phyloP scores from a whole-genome alignment of 306 rosid genomes.

The Lablab purpureus region DNA sequence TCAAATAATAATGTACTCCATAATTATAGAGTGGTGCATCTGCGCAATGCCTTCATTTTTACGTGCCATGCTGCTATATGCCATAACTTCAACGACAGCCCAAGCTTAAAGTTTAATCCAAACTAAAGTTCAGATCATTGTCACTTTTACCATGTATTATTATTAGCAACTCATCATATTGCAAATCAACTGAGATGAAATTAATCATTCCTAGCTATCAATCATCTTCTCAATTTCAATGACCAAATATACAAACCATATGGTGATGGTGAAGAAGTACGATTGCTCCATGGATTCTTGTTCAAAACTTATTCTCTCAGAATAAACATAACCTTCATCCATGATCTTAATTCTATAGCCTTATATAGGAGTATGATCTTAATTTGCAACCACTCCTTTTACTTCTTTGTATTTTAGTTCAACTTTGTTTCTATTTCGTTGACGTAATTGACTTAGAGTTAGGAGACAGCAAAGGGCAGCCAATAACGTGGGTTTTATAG shows the following conservation, averaged over 20 bases:
- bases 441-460: constrained; percentile 35
- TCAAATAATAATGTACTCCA: background rate
- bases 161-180: constrained; percentile 37
- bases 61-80: constrained; percentile 44
- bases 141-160: constrained; percentile 38
- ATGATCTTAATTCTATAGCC: background rate
- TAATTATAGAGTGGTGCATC: background rate
- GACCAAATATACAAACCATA: background rate
- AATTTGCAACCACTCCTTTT: background rate
- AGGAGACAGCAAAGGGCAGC: constrained; percentile 31
- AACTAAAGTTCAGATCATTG: constrained; percentile 19
- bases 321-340: background rate
- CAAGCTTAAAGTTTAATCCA: constrained; percentile 43
- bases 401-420: background rate
- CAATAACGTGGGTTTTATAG: constrained; percentile 31
- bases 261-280: background rate
- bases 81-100: constrained; percentile 11
- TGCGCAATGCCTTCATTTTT: constrained; percentile 38
- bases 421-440: constrained; percentile 11
- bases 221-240: background rate
- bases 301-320: background rate
- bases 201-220: constrained; percentile 12
- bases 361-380: background rate
- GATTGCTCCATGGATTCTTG: background rate
- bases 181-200: constrained; percentile 6